Conservation (phyloP, 345 rosid species). For the Cardamine resedifolia region DNA sequence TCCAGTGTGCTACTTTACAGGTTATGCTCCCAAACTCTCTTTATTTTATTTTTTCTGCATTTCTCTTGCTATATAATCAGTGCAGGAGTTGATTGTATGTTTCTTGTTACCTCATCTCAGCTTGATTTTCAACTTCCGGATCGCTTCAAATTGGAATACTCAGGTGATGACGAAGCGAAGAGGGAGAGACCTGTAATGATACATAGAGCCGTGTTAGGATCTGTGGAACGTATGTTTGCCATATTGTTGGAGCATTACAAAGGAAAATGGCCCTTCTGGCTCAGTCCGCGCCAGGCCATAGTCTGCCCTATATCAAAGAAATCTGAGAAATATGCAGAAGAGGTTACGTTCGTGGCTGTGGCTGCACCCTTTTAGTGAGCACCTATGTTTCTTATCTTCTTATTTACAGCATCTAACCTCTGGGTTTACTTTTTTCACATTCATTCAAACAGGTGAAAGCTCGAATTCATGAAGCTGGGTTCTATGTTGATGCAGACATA, state of each 20-base stretch:
- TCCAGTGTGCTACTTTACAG: constrained; percentile 97
- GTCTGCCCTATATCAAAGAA: constrained; percentile 94
- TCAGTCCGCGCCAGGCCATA: constrained; percentile 98
- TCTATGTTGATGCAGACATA: constrained; percentile 71
- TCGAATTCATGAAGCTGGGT: constrained; percentile 68
- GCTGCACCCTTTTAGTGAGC: background rate
- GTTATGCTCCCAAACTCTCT: constrained; percentile 38
- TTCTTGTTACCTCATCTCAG: constrained; percentile 47
- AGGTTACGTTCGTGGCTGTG: constrained; percentile 44
- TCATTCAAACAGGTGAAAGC: constrained; percentile 52
- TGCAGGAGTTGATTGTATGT: constrained; percentile 23
- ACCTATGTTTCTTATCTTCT: background rate
- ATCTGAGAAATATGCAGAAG: constrained; percentile 62
- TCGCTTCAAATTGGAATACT: constrained; percentile 76
- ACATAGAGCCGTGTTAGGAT: constrained; percentile 93
- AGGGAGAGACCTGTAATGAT: constrained; percentile 84
- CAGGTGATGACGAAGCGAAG: constrained; percentile 89
- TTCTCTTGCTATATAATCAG: background rate
- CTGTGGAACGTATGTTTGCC: constrained; percentile 96
- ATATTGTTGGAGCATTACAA: constrained; percentile 91
- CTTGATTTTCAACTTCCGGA: constrained; percentile 94
- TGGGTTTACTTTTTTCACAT: constrained; percentile 31
- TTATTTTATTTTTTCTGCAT: background rate
- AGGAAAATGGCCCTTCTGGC: constrained; percentile 99
- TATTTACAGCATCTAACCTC: constrained; percentile 10